Percentiles rank a stretch among this genome's conserved stretches.
Evolutionary conservation across 1,284 basidiomycete species (phyloP).

Genomic region (Ceratobasidium sp.): DNA sequence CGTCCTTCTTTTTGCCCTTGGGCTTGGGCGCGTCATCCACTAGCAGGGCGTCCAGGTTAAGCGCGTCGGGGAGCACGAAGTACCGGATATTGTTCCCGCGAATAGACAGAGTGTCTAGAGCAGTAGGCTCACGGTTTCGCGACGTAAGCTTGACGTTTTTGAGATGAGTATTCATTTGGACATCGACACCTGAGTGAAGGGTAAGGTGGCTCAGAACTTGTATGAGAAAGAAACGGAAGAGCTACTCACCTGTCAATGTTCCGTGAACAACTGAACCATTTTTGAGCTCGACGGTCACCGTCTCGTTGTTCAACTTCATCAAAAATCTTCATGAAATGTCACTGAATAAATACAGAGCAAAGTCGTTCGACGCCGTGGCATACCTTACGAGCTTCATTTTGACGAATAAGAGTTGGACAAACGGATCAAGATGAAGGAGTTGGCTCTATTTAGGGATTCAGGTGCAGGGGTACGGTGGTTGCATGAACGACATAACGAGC

Average conservation of each 20-base stretch:
- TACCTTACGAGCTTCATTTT: conserved; percentile 63
- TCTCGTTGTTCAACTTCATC: conserved; percentile 99
- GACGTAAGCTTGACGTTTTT: conserved; percentile 97
- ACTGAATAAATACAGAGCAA: conserved; percentile 8
- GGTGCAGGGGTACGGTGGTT: conserved; percentile 5
- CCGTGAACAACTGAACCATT: conserved; percentile 95
- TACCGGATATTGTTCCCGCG: conserved; percentile 93
- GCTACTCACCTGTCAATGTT: conserved; percentile 85
- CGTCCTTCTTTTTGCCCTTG: conserved; percentile 80
- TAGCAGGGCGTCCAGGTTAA: conserved; percentile 93
- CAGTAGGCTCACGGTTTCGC: conserved; percentile 80
- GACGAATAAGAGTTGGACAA: conserved; percentile 28
- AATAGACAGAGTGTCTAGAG: conserved; percentile 86
- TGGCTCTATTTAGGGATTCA: conserved; percentile 21
- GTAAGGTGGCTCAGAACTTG: conserved; percentile 12
- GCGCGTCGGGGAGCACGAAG: conserved; percentile 93
- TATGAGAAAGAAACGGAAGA: background rate
- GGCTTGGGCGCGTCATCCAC: conserved; percentile 98
- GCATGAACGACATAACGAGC: background rate
- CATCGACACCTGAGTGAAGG: conserved; percentile 75
- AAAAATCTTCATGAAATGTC: conserved; percentile 69
- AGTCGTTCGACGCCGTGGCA: conserved; percentile 43
- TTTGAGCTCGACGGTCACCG: conserved; percentile 97
- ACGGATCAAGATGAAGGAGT: conserved; percentile 39
- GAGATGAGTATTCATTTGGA: conserved; percentile 97